Evolutionary conservation across 805 yeast genomes (phyloP).

Genomic region (Kregervanrija fluxuum): DNA sequence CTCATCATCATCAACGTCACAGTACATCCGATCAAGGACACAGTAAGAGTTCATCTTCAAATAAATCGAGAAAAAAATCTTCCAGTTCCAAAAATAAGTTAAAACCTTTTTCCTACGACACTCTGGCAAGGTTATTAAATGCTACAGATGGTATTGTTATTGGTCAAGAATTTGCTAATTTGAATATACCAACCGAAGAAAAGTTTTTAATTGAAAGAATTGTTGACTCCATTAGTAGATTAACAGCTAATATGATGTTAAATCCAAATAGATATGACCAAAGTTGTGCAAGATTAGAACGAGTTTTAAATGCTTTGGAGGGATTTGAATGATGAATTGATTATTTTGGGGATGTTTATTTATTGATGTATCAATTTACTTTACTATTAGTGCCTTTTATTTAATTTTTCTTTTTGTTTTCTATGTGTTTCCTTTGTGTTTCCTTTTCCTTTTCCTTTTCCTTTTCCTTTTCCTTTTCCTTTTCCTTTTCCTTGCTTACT

Average conservation of each 20-base stretch:
- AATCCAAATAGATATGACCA: constrained; percentile 77
- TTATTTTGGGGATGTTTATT: neutral
- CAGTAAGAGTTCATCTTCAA: constrained; percentile 4
- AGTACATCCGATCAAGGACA: neutral
- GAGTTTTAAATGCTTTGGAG: constrained; percentile 79
- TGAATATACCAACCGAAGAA: constrained; percentile 70
- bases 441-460: too few species aligned
- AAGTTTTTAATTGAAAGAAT: constrained; percentile 76
- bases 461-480: too few species aligned
- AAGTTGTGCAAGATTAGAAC: constrained; percentile 71
- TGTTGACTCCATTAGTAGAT: constrained; percentile 74
- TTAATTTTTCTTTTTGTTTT: neutral
- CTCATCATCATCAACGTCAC: constrained; percentile 1
- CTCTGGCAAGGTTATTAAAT: constrained; percentile 45
- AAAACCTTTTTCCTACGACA: constrained; percentile 31
- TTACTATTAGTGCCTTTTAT: neutral
- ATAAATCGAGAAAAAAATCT: constrained; percentile 9
- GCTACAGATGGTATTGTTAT: constrained; percentile 56
- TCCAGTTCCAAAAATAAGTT: constrained; percentile 13
- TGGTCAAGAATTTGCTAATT: constrained; percentile 64
- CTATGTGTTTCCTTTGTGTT: neutral
- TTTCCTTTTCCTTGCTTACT: neutral
- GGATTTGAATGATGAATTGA: constrained; percentile 43
- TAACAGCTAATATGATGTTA: constrained; percentile 85
- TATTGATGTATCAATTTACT: neutral